Evolutionary conservation across 352 stramenopile species (phyloP).

Genomic region (Globisporangium okanoganense): DNA sequence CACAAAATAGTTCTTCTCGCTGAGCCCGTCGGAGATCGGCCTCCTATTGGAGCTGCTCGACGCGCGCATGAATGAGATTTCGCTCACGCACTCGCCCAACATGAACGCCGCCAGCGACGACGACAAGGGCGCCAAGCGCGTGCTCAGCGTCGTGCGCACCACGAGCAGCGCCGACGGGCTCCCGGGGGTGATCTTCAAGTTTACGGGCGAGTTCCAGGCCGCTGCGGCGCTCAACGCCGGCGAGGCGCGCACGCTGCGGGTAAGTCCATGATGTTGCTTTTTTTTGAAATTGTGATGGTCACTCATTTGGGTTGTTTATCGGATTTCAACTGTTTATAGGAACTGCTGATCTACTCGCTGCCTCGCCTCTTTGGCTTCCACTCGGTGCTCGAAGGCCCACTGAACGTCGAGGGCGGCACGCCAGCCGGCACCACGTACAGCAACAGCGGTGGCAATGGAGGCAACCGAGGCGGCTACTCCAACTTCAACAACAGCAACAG

Average conservation of each 20-base stretch:
- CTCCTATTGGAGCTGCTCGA: conserved; percentile 78
- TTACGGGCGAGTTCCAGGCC: conserved; percentile 44
- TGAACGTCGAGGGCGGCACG: conserved; percentile 47
- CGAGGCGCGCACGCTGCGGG: conserved; percentile 56
- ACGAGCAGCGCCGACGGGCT: conserved; percentile 40
- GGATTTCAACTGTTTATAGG: conserved; percentile 29
- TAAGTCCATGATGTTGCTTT: conserved; percentile 10
- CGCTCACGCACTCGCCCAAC: conserved; percentile 73
- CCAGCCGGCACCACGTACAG: conserved; percentile 21
- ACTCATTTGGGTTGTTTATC: background rate
- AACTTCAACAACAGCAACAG: conserved; percentile 23
- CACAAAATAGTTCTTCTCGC: conserved; percentile 62
- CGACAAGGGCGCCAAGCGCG: conserved; percentile 36
- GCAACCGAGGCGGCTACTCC: conserved; percentile 25
- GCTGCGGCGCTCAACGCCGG: conserved; percentile 60
- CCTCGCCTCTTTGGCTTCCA: conserved; percentile 77
- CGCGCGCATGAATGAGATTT: conserved; percentile 52
- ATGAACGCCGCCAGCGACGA: conserved; percentile 59
- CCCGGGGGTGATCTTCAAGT: conserved; percentile 51
- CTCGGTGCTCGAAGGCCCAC: conserved; percentile 60
- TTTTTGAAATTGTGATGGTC: background rate
- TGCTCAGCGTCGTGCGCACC: conserved; percentile 45
- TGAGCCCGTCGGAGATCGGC: conserved; percentile 74
- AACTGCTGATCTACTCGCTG: conserved; percentile 76
- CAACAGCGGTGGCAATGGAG: conserved; percentile 23